A percentile compares a stretch with the other conserved stretches of the same genome.
phyloP scores from a whole-genome alignment of 305 asterid genomes.

The Solanum hybrid region DNA sequence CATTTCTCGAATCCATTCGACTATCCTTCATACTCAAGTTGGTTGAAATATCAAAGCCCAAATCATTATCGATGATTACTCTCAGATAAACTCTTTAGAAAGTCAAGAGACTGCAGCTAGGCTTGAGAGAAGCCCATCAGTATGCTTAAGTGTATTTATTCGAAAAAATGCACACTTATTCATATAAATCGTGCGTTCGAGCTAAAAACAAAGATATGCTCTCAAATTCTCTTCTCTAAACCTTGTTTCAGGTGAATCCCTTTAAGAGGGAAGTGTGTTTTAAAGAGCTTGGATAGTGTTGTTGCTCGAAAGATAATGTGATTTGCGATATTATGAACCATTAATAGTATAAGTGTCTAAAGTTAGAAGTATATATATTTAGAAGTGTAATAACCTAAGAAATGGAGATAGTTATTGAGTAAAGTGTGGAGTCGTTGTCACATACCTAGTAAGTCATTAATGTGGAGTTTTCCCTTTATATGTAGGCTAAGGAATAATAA shows the following conservation, averaged over 20 bases:
- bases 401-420: not conserved
- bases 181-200: not conserved
- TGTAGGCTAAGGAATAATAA: not conserved
- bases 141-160: not conserved
- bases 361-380: not conserved
- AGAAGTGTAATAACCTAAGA: not conserved
- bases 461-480: not conserved
- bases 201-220: not conserved
- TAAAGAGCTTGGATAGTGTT: not conserved
- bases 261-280: not conserved
- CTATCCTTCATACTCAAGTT: not conserved
- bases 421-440: not conserved
- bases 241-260: not conserved
- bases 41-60: not conserved
- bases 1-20: not conserved
- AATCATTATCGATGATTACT: not conserved
- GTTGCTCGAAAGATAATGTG: not conserved
- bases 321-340: not conserved
- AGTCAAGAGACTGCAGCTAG: not conserved
- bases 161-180: not conserved
- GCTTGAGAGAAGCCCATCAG: not conserved
- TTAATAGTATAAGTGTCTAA: not conserved
- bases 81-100: not conserved
- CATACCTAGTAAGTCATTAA: not conserved
- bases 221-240: not conserved